A percentile compares a stretch with the other conserved stretches of the same genome.
These are phyloP conservation scores for Chlorencoelia australis DNA, from an alignment of 2,329 filamentous ascomycete genomes.

Conservation along the genomic window DNA sequence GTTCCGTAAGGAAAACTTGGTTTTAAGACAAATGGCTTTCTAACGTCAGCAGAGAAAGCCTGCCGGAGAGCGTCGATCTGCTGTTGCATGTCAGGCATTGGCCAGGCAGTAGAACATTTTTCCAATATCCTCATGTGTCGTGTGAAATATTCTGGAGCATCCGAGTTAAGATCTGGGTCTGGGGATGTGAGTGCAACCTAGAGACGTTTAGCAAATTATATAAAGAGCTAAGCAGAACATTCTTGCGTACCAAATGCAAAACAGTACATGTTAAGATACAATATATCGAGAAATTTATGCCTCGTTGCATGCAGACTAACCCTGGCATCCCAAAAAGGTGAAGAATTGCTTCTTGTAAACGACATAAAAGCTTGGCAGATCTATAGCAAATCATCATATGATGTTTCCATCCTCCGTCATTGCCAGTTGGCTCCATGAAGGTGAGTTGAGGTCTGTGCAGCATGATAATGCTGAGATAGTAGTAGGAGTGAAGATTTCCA, in stretches of 20 bases:
- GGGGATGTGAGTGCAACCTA: conserved; percentile 90
- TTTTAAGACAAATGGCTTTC: conserved; percentile 82
- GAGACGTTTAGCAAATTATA: no score
- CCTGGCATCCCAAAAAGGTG: conserved; percentile 68
- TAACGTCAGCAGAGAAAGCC: conserved; percentile 80
- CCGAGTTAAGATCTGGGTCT: conserved; percentile 74
- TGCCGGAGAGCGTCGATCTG: conserved; percentile 84
- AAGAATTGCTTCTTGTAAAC: conserved; percentile 75
- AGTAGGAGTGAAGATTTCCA: conserved; percentile 83
- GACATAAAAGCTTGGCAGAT: conserved; percentile 75
- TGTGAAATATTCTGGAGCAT: conserved; percentile 82
- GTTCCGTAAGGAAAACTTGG: conserved; percentile 80
- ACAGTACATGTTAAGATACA: conserved; percentile 84
- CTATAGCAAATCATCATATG: conserved; percentile 81
- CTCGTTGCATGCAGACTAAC: conserved; percentile 83
- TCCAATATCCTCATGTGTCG: conserved; percentile 92
- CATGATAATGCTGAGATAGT: conserved; percentile 75
- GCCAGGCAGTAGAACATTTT: conserved; percentile 71
- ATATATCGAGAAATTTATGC: conserved; percentile 94
- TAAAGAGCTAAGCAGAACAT: no score
- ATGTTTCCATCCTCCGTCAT: conserved; percentile 72
- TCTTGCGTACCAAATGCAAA: conserved; percentile 69
- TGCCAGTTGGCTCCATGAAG: conserved; percentile 60
- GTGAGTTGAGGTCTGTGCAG: conserved; percentile 79
- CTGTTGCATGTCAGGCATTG: conserved; percentile 79